Conservation (phyloP, 202 grass and related monocot species). For the Musa balbisiana region DNA sequence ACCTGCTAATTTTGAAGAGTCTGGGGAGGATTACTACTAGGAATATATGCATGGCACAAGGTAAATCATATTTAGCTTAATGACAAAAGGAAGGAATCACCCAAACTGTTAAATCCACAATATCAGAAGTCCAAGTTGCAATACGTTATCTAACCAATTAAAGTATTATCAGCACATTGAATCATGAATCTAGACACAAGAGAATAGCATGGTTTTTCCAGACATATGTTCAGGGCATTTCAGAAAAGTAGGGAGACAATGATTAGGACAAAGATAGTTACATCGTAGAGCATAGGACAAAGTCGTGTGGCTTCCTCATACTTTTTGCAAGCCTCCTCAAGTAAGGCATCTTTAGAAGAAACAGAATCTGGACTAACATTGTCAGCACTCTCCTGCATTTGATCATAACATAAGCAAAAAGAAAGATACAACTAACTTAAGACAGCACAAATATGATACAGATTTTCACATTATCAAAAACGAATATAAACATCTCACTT, state of each 20-base stretch:
- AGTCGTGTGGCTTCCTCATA: slow-evolving; percentile 88
- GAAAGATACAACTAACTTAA: not conserved
- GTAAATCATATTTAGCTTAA: not conserved
- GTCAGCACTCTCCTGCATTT: slow-evolving; percentile 88
- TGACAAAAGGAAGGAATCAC: not conserved
- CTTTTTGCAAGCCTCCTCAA: slow-evolving; percentile 99
- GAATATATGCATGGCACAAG: no score
- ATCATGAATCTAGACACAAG: not conserved
- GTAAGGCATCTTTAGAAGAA: slow-evolving; percentile 88
- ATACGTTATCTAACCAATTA: not conserved
- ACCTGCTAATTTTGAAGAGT: no score
- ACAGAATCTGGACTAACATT: slow-evolving; percentile 73
- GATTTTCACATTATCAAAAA: not conserved
- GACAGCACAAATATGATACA: not conserved
- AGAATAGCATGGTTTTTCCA: not conserved
- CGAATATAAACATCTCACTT: not conserved
- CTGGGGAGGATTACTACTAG: no score
- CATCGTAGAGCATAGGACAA: slow-evolving; percentile 89
- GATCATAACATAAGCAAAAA: slow-evolving; percentile 12
- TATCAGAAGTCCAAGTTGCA: not conserved
- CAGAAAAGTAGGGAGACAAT: not conserved
- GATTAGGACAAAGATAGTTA: slow-evolving; percentile 36
- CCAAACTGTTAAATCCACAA: not conserved
- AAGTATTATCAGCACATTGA: not conserved
- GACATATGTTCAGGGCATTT: not conserved